Percentiles rank a stretch among this genome's conserved stretches.
These are phyloP conservation scores for Colletotrichum musae DNA, from an alignment of 2,329 filamentous ascomycete species.

Conservation along the genomic window DNA sequence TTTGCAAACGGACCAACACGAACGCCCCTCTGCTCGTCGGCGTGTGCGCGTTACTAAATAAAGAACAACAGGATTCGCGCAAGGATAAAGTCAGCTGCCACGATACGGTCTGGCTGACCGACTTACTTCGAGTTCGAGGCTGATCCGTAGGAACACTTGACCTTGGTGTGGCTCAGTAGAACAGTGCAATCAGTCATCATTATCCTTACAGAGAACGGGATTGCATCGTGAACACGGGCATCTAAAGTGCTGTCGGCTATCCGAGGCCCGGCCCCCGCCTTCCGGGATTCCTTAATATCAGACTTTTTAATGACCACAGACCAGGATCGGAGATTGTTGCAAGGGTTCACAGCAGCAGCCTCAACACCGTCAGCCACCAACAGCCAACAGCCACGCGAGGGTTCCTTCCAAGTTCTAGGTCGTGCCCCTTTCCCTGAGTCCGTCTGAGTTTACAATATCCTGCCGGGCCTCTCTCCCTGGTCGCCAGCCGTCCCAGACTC, in stretches of 20 bases:
- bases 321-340: conserved; percentile 36
- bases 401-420: too few relatives aligned
- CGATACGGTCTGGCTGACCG: not conserved
- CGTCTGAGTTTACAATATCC: not conserved
- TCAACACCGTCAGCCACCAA: not conserved
- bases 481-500: not conserved
- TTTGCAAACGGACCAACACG: too few relatives aligned
- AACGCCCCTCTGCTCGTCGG: not conserved
- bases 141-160: too few relatives aligned
- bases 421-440: not conserved
- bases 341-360: conserved; percentile 17
- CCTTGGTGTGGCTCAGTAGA: too few relatives aligned
- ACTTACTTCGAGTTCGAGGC: too few relatives aligned
- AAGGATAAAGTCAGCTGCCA: conserved; percentile 5
- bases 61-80: conserved; percentile 2
- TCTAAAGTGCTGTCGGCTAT: not conserved
- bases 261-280: conserved; percentile 10
- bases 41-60: conserved; percentile 3
- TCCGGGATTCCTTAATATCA: conserved; percentile 28
- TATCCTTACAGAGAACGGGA: too few relatives aligned
- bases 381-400: conserved; percentile 21
- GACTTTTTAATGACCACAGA: conserved; percentile 32
- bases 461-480: conserved; percentile 1
- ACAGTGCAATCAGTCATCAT: too few relatives aligned
- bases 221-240: not conserved